phyloP scores from a whole-genome alignment of 129 eudicot genomes.

The Flaveria robusta region DNA sequence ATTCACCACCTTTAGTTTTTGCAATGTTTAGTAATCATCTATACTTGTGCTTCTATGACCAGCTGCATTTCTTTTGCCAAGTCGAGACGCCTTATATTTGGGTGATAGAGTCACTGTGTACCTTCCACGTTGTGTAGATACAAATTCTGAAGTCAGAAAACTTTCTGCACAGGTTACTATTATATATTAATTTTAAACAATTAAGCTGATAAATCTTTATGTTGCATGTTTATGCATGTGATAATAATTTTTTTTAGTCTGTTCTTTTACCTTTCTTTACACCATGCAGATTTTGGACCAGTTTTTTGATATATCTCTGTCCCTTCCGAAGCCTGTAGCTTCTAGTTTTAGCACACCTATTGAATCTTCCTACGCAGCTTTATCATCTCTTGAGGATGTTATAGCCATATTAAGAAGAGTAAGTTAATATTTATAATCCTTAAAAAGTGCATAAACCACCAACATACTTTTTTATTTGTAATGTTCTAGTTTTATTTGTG shows the following conservation, averaged over 20 bases:
- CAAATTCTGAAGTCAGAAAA: conserved; percentile 91
- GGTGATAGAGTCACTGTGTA: conserved; percentile 86
- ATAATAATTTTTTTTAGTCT: not conserved
- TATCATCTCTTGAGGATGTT: conserved; percentile 94
- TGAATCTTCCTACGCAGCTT: conserved; percentile 74
- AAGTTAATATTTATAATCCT: conserved; percentile 31
- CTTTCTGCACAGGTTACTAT: conserved; percentile 75
- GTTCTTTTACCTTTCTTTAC: conserved; percentile 26
- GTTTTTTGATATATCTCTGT: conserved; percentile 75
- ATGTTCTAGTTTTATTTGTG: conserved; percentile 12
- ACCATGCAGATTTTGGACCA: conserved; percentile 83
- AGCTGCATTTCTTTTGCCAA: conserved; percentile 92
- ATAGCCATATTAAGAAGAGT: conserved; percentile 90
- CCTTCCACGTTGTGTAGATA: conserved; percentile 95
- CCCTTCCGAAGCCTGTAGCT: conserved; percentile 71
- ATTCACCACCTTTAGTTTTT: not conserved
- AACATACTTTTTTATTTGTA: not conserved
- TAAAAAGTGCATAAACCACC: not conserved
- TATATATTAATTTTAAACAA: not conserved
- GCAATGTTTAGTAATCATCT: not conserved
- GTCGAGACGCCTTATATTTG: conserved; percentile 85
- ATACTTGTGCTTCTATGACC: conserved; percentile 29
- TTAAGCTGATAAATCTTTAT: not conserved
- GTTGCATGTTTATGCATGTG: not conserved
- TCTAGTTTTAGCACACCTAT: conserved; percentile 51